Base-by-base conservation (phyloP, 1,284 basidiomycete species). In the Vanrija sp. region DNA sequence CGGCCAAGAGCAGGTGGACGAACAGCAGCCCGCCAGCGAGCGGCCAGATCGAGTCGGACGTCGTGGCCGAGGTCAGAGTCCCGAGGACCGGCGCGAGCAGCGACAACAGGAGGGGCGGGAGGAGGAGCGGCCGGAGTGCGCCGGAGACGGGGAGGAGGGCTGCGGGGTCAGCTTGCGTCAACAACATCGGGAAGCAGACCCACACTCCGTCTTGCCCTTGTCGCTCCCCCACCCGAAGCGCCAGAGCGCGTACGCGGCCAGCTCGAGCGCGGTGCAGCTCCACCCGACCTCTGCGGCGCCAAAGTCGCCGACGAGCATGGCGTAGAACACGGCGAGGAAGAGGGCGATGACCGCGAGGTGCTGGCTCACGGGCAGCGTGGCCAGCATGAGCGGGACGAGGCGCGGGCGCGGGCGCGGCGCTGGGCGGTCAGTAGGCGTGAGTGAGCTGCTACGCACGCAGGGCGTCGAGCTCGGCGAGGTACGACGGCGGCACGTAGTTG, bases 1-100 rank as follows among this genome's bases (percentile, higher is more conserved):
- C 86, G 4, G 84, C 84, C 12, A 89, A 71, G 36, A 86, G 74
- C 5, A 83, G 75, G 67, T 85, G 84, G 39, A 86, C 73, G 39
- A 79, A 73, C 64, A 88, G 84, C 31, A 91, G 78, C 60, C 77
- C 77, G 14, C 82, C 82, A 44, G 89, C 84, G 43, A 98, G 77
- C 7, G 94, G 94, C 92, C 93, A 98, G 62, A 98, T 96, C 23
- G 91, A 93, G 72, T 98, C 96, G 14, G 87, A 88, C 18, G 95
- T 97, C 0, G 94, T 98, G 8, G 94, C 89, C 39, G 90, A 89
- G 12, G 92, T 96, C 62, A 98, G 77, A 1, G 94, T 97, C 60
- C 88, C 83, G 53, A 98, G 78, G 5, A 98, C 88, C 1, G 96
- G 96, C 0, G 93, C 87, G 41, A 98, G 80, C 6, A 93, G 86